Conservation (phyloP, 371 early-diverging fungal species). For the Coemansia sp. region DNA sequence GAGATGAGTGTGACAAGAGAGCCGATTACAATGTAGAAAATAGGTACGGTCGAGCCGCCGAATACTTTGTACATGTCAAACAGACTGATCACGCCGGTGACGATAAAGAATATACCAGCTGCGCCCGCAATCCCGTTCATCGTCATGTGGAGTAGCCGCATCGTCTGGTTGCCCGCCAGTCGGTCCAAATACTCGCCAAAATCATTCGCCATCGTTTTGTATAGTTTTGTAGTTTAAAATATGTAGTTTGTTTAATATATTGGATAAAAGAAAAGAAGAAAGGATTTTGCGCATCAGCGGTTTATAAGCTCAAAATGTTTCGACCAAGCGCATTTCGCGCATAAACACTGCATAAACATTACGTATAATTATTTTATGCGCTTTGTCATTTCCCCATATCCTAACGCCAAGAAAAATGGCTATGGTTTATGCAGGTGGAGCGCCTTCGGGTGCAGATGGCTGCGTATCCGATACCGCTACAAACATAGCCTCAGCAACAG, state of each 20-base stretch:
- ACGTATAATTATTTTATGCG: no score
- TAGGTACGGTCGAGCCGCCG: constrained; percentile 38
- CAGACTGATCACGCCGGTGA: constrained; percentile 17
- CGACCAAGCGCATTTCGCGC: no score
- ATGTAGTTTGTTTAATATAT: not conserved
- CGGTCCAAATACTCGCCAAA: constrained; percentile 33
- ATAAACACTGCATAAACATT: no score
- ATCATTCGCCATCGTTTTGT: constrained; percentile 7
- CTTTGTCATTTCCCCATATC: no score
- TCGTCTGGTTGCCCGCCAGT: constrained; percentile 6
- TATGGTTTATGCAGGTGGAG: no score
- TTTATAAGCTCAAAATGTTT: no score
- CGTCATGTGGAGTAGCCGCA: constrained; percentile 28
- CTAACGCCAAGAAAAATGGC: no score
- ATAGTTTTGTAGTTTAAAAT: not conserved
- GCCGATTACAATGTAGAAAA: constrained; percentile 42
- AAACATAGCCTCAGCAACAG: not conserved
- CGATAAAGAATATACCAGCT: constrained; percentile 28
- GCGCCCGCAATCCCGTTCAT: constrained; percentile 24
- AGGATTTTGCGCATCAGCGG: no score
- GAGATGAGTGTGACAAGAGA: constrained; percentile 39
- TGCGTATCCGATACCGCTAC: not conserved
- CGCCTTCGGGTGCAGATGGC: not conserved
- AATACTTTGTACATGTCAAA: constrained; percentile 23
- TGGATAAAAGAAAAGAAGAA: not conserved